These are phyloP conservation scores for Saccharum spontaneum DNA, from an alignment of 176 grass and related monocot species.

Conservation along the genomic window DNA sequence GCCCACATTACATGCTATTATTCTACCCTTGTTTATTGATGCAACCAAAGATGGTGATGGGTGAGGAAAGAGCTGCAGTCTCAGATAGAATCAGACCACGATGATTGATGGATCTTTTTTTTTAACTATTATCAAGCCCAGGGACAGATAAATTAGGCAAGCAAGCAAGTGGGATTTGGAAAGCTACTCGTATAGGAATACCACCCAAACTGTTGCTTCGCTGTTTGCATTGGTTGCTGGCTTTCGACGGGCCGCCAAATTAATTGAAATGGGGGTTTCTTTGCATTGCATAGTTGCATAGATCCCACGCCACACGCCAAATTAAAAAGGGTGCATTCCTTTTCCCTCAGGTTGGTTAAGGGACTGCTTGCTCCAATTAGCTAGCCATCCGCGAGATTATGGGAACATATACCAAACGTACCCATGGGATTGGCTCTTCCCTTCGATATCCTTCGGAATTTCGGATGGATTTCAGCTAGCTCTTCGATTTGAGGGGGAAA, in stretches of 20 bases:
- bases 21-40: conserved; percentile 23
- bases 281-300: background rate
- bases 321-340: background rate
- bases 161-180: background rate
- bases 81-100: conserved; percentile 9
- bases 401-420: conserved; percentile 14
- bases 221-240: background rate
- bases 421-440: background rate
- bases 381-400: background rate
- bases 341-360: conserved; percentile 35
- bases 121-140: background rate
- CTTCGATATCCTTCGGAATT: background rate
- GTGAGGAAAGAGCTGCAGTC: background rate
- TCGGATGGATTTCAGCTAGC: background rate
- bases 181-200: background rate
- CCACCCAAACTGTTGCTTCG: conserved; percentile 13
- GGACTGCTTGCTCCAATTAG: conserved; percentile 18
- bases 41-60: background rate
- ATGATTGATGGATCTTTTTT: background rate
- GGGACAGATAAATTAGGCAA: background rate
- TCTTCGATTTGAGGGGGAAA: background rate
- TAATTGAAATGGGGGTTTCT: background rate
- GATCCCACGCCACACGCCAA: background rate
- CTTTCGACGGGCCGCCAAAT: conserved; percentile 1
- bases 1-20: background rate